Evolutionary conservation across 2,329 filamentous ascomycete species (phyloP).

Genomic region (Atkinsonella hypoxylon): DNA sequence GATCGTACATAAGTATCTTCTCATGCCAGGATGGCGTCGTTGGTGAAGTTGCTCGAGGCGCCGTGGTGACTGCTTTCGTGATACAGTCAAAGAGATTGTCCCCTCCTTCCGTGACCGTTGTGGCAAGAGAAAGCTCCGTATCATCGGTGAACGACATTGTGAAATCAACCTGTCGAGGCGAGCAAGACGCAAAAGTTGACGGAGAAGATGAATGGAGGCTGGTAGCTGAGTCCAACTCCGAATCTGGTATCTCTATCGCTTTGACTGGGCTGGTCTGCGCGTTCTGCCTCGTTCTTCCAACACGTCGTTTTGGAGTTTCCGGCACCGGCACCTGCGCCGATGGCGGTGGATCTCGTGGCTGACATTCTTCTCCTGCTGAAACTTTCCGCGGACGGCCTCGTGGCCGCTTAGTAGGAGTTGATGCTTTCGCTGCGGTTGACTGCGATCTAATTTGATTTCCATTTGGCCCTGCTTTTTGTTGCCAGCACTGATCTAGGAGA

Average conservation of each 20-base stretch:
- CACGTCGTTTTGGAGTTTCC: conserved; percentile 22
- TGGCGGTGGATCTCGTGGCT: conserved; percentile 22
- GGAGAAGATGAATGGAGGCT: conserved; percentile 22
- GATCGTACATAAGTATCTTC: conserved; percentile 88
- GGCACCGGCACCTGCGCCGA: conserved; percentile 20
- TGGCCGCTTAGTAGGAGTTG: conserved; percentile 14
- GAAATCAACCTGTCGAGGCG: conserved; percentile 29
- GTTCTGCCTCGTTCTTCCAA: conserved; percentile 31
- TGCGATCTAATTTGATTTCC: conserved; percentile 11
- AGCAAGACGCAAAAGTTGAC: conserved; percentile 29
- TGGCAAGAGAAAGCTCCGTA: conserved; percentile 29
- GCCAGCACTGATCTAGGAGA: conserved; percentile 60
- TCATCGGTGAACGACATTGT: conserved; percentile 32
- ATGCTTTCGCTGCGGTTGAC: background rate
- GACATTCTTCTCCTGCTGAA: conserved; percentile 9
- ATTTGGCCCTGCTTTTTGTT: conserved; percentile 34
- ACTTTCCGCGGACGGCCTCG: conserved; percentile 24
- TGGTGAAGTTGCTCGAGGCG: conserved; percentile 37
- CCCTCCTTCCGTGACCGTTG: conserved; percentile 29
- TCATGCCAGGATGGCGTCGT: conserved; percentile 65
- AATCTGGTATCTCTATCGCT: conserved; percentile 39
- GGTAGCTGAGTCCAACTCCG: conserved; percentile 28
- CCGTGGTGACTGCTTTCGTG: conserved; percentile 39
- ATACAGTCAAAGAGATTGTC: conserved; percentile 38
- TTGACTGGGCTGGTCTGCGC: conserved; percentile 7